phyloP scores from a whole-genome alignment of 108 stramenopile genomes.

The Bacterosira constricta region DNA sequence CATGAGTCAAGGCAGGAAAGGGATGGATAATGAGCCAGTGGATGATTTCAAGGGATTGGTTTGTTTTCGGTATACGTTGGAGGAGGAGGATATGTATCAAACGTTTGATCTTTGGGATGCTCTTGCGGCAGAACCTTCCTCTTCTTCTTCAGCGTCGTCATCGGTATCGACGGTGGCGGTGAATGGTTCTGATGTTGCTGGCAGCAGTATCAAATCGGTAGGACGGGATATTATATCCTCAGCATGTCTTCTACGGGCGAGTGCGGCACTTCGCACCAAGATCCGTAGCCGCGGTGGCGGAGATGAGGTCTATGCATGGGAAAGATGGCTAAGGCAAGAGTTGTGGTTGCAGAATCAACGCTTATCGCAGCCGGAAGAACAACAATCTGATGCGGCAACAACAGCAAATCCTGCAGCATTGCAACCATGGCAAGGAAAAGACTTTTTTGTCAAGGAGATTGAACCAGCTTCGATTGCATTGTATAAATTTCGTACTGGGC shows the following conservation, averaged over 20 bases:
- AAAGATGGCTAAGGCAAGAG: conserved; percentile 51
- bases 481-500: conserved; percentile 41
- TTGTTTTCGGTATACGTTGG: conserved; percentile 60
- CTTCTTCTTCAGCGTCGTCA: not conserved
- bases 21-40: conserved; percentile 59
- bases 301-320: conserved; percentile 52
- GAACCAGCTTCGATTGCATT: conserved; percentile 46
- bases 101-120: conserved; percentile 62
- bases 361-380: not conserved
- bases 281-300: conserved; percentile 47
- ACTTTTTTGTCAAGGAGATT: conserved; percentile 48
- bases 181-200: not conserved
- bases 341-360: conserved; percentile 15
- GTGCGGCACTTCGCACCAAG: conserved; percentile 46
- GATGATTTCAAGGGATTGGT: conserved; percentile 71
- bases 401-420: not conserved
- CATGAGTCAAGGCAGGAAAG: conserved; percentile 52
- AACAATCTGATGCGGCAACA: not conserved
- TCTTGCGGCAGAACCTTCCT: conserved; percentile 35
- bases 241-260: conserved; percentile 54
- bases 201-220: conserved; percentile 13
- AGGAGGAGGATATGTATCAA: conserved; percentile 59
- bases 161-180: conserved; percentile 10
- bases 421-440: conserved; percentile 44
- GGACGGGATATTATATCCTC: conserved; percentile 49